Conservation (phyloP, 306 rosid genomes). For the Rosa lucieae region DNA sequence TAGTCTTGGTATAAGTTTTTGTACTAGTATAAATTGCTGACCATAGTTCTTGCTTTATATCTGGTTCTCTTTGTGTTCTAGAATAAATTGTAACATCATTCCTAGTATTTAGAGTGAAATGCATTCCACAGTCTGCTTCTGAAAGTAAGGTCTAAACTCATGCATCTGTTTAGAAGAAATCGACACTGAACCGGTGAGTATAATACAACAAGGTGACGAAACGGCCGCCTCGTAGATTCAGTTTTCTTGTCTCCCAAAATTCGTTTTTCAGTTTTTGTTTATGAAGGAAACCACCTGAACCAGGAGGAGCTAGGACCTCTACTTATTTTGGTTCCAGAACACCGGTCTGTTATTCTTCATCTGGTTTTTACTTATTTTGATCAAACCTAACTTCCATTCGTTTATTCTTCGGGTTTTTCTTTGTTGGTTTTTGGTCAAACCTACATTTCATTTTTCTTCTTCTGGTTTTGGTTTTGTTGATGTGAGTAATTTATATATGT, state of each 20-base stretch:
- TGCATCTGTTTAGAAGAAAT: no score
- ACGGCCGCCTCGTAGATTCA: constrained; percentile 34
- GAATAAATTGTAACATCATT: no score
- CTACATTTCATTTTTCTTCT: not conserved
- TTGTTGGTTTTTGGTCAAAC: constrained; percentile 5
- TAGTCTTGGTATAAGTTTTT: no score
- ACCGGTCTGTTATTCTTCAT: not conserved
- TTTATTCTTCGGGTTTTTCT: not conserved
- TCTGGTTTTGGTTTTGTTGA: not conserved
- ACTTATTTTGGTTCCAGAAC: not conserved
- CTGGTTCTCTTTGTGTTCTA: no score
- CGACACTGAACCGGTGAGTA: no score
- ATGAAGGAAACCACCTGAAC: not conserved
- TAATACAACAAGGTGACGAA: constrained; percentile 19
- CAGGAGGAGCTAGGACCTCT: not conserved
- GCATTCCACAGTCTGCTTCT: no score
- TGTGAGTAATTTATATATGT: not conserved
- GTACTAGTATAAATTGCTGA: no score
- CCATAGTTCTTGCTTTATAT: no score
- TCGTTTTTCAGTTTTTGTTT: constrained; percentile 1
- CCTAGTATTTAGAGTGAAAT: no score
- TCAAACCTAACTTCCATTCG: not conserved
- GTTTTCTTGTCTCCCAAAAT: not conserved
- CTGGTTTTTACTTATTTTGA: not conserved
- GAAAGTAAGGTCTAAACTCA: no score